Evolutionary conservation across 2,329 filamentous ascomycete species (phyloP), one percentile per base, ranked within the genome.

Genomic region (Hyphodiscus sp.): DNA sequence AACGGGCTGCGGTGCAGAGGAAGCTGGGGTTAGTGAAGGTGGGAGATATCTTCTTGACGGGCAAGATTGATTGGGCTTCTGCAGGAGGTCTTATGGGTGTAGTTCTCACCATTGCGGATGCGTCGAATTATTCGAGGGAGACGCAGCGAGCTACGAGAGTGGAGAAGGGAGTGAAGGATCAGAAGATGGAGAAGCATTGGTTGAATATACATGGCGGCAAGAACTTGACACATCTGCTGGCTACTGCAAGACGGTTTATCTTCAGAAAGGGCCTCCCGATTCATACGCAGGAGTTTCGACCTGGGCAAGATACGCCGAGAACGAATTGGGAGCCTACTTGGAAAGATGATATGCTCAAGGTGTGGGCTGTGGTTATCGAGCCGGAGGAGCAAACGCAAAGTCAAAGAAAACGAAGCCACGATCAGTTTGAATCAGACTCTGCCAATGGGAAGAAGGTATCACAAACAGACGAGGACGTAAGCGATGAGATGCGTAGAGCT

Each of bases 21-120:
- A 87, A 83, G 52, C 67, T 86, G 10, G 74, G 78, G 33, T 64
- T 95, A 60, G 70, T 76, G 26, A 86, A 86, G 66, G 75, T 89
- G 1, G 81, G 82, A 46, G 83, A 95, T 63, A 74, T 96, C 54
- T 96, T 99, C 68, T 69, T 99, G 54, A 88, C 89, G 0, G 94
- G 94, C 2, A 77, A 76, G 42, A 81, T 87, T 42, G 78, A 82
- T 67, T 96, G 91, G 90, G 73, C 75, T 29, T 87, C 82, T 63
- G 80, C 81, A 33, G 94, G 94, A 53, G 94, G 94, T 2, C 72
- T 97, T 58, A 74, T 96, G 57, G 94, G 94, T 50, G 81, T 91
- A 74, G 79, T 96, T 53, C 77, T 99, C 60, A 95, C 89, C 4
- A 69, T 96, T 54, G 90, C 91, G 26, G 90, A 94, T 68, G 71